These are phyloP conservation scores for Dioscorea alata DNA, from an alignment of 106 monocot species.

Conservation along the genomic window DNA sequence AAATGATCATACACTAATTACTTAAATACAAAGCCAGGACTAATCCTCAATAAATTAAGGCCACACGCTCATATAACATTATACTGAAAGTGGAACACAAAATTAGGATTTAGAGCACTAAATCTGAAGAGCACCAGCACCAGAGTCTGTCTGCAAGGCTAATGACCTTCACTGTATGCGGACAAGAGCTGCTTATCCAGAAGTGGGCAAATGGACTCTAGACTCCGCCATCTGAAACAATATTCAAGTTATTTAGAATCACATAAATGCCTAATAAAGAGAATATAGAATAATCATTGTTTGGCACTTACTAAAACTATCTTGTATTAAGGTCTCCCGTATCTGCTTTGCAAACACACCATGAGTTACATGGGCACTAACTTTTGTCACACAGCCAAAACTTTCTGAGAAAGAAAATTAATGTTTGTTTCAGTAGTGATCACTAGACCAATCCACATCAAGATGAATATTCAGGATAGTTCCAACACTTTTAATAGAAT, in stretches of 20 bases:
- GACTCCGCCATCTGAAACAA: conserved; percentile 20
- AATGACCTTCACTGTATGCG: conserved; percentile 66
- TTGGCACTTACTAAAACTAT: conserved; percentile 13
- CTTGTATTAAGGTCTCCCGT: conserved; percentile 34
- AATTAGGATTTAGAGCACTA: conserved; percentile 7
- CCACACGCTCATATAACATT: too few species aligned
- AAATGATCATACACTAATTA: too few species aligned
- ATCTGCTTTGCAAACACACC: too few species aligned
- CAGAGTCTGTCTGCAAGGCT: conserved; percentile 72
- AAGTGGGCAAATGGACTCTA: conserved; percentile 51
- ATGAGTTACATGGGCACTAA: conserved; percentile 94
- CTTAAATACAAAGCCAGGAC: too few species aligned
- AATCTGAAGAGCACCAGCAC: conserved; percentile 78
- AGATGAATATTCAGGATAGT: too few species aligned
- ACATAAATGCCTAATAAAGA: too few species aligned
- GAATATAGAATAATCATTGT: conserved; percentile 5
- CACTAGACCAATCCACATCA: too few species aligned
- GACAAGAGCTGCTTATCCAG: conserved; percentile 92
- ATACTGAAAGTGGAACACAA: background rate
- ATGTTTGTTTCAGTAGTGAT: background rate
- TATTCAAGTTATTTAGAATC: too few species aligned
- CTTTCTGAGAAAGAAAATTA: conserved; percentile 56
- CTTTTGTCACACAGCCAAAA: conserved; percentile 81
- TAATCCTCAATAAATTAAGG: too few species aligned
- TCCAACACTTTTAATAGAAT: too few species aligned